A percentile compares a stretch with the other conserved stretches of the same genome.
Conservation (phyloP, 2,329 filamentous ascomycete genomes). For the Albophoma yamanashiensis region DNA sequence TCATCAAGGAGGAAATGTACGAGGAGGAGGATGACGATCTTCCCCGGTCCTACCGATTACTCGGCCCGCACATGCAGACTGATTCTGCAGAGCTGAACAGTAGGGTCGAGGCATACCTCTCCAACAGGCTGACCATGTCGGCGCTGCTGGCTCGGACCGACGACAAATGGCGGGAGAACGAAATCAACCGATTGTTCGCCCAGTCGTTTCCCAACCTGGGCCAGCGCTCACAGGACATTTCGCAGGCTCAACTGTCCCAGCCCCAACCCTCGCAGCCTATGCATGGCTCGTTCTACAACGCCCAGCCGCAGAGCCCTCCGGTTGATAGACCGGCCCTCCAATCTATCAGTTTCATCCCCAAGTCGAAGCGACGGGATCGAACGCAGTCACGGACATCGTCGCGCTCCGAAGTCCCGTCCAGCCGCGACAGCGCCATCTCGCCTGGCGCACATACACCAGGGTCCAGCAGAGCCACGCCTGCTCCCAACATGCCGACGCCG, state of each 20-base stretch:
- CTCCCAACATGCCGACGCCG: neutral
- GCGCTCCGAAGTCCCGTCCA: neutral
- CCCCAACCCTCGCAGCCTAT: neutral
- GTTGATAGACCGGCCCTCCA: neutral
- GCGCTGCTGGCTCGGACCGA: constrained; percentile 24
- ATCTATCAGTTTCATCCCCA: neutral
- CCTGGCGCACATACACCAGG: neutral
- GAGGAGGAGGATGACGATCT: constrained; percentile 85
- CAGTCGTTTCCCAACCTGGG: constrained; percentile 31
- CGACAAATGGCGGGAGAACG: constrained; percentile 29
- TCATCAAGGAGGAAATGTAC: constrained; percentile 90
- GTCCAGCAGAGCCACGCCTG: neutral
- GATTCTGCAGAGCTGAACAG: constrained; percentile 50
- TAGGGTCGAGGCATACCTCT: constrained; percentile 39
- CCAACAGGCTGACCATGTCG: constrained; percentile 31
- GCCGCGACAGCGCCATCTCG: neutral
- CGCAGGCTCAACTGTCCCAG: neutral
- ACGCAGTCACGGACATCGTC: neutral
- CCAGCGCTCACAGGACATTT: neutral
- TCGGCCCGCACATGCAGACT: constrained; percentile 53
- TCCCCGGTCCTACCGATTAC: constrained; percentile 52
- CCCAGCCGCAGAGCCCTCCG: neutral
- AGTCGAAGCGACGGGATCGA: neutral
- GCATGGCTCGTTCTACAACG: neutral
- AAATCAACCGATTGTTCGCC: constrained; percentile 35